Evolutionary conservation across 352 stramenopile genomes (phyloP), one percentile per base, ranked within the genome.

Genomic region (Saprolegnia parasitica): DNA sequence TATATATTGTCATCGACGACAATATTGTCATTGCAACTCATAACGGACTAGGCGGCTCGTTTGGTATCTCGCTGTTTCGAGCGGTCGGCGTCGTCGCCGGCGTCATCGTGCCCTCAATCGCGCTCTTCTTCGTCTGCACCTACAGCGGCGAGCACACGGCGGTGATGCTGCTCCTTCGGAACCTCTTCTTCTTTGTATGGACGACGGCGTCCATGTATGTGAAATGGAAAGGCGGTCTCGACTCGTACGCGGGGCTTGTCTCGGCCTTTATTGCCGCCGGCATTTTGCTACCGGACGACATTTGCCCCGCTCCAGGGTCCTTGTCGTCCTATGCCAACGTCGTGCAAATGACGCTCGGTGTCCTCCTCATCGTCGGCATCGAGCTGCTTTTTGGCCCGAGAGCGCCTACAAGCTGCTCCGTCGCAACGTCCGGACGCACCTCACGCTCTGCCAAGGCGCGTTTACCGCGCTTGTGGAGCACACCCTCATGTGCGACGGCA

Each of bases 51-150:
- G 63, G 63, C 1, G 83, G 86, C 13, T 91, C 82, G 0, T 93
- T 93, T 67, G 84, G 81, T n/a, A 77, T 89, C 18, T 91, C 86
- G 0, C 78, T 90, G 74, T 90, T 90, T n/a, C 86, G 86, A 71
- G 86, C 91, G 8, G 86, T 77, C 18, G 86, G 86, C 55, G 84
- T 94, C 68, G 83, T 94, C 20, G 86, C 86, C 0, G 86, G 84
- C 4, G 90, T 81, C 72, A 81, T 94, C 42, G 76, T 94, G 58
- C 86, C 86, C 21, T 94, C 86, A 15, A 82, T 94, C 0, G 89
- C 89, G 63, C 81, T 90, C 79, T 91, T 91, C 68, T 91, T 91
- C 71, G 84, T 90, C 50, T 78, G 78, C 4, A 77, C 80, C 8
- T 81, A 93, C 66, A 76, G 88, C 23, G 90, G 83, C 56, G 55